A percentile compares a stretch with the other conserved stretches of the same genome.
These are phyloP conservation scores for Amanita thiersii DNA, from an alignment of 768 basidiomycete genomes.

Conservation along the genomic window DNA sequence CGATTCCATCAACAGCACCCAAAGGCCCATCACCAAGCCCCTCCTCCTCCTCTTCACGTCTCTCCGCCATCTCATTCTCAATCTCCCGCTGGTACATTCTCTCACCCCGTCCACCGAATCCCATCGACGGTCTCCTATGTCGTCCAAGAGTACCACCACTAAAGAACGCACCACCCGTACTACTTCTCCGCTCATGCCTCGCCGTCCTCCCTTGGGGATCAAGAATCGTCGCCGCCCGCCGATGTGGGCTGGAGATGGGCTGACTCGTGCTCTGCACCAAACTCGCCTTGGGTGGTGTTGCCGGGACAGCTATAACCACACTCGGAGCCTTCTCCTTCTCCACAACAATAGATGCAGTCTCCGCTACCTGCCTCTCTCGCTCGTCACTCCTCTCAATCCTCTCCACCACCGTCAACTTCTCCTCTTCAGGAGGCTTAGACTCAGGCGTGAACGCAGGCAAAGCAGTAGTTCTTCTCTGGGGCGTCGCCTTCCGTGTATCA, in stretches of 20 bases:
- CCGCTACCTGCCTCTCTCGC: constrained; percentile 12
- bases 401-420: constrained; percentile 20
- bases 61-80: constrained; percentile 38
- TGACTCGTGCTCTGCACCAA: constrained; percentile 42
- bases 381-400: constrained; percentile 17
- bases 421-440: constrained; percentile 23
- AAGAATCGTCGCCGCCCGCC: constrained; percentile 70
- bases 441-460: constrained; percentile 29
- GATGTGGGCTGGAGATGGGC: constrained; percentile 51
- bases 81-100: constrained; percentile 43
- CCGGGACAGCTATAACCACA: neutral
- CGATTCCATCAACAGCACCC: constrained; percentile 34
- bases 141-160: constrained; percentile 51
- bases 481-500: constrained; percentile 27
- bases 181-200: constrained; percentile 70
- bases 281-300: constrained; percentile 17
- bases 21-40: constrained; percentile 16
- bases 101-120: constrained; percentile 38
- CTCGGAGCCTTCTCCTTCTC: neutral
- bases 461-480: constrained; percentile 39
- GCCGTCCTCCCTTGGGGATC: constrained; percentile 57
- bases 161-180: constrained; percentile 58
- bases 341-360: constrained; percentile 12
- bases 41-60: constrained; percentile 30
- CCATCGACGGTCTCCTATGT: constrained; percentile 65